Percentiles rank a stretch among this genome's conserved stretches.
Conservation (phyloP, 2,329 filamentous ascomycete genomes). For the Aspergillus felis region DNA sequence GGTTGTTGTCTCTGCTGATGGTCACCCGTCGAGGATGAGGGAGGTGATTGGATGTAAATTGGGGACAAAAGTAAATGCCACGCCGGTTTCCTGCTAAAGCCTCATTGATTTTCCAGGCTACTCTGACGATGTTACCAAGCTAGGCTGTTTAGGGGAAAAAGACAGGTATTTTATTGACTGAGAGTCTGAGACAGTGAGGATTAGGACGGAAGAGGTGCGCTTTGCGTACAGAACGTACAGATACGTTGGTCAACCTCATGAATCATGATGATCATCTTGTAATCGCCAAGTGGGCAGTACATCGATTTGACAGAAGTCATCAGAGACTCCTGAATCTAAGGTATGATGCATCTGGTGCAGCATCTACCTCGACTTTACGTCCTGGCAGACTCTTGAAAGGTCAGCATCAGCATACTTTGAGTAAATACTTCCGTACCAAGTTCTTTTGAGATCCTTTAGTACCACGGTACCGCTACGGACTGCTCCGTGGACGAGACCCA, state of each 20-base stretch:
- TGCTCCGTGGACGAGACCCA: constrained; percentile 17
- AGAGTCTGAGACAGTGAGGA: neutral
- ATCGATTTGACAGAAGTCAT: neutral
- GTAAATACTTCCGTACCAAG: neutral
- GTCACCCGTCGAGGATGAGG: constrained; percentile 8
- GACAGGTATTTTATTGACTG: neutral
- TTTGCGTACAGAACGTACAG: neutral
- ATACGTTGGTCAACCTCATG: constrained; percentile 10
- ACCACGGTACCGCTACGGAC: constrained; percentile 18
- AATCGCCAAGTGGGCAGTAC: constrained; percentile 4
- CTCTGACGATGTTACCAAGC: neutral
- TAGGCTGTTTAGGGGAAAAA: neutral
- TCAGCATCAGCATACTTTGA: neutral
- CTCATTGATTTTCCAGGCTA: neutral
- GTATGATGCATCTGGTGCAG: neutral
- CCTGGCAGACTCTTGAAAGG: neutral
- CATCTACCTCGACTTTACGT: neutral
- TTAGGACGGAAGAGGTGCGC: neutral
- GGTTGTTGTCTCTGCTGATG: constrained; percentile 4
- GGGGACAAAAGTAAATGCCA: constrained; percentile 6
- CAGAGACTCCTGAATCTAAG: neutral
- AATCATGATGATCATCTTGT: constrained; percentile 7
- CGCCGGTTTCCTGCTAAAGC: neutral
- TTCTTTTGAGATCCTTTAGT: neutral
- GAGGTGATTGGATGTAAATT: neutral